phyloP scores from a whole-genome alignment of 148 eudicot genomes.

The Chenopodium suecicum region DNA sequence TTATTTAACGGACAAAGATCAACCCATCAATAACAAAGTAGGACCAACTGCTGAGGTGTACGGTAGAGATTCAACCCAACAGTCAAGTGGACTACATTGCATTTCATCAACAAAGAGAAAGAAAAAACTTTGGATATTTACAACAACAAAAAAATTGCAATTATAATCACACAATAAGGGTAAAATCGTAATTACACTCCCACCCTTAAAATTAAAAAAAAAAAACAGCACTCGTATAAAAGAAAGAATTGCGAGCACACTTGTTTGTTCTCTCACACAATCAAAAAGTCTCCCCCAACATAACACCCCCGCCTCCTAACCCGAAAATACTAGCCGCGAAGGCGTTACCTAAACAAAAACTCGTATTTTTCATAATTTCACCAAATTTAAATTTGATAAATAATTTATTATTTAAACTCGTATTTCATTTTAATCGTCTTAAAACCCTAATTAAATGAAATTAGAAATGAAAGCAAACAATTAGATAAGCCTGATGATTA shows the following conservation, averaged over 20 bases:
- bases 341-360: not conserved
- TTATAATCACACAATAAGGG: not conserved
- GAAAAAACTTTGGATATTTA: constrained; percentile 15
- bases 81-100: constrained; percentile 28
- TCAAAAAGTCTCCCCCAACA: constrained; percentile 24
- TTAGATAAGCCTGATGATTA: constrained; percentile 6
- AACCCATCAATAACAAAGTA: constrained; percentile 9
- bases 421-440: not conserved
- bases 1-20: not conserved
- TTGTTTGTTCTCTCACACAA: constrained; percentile 3
- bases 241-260: not conserved
- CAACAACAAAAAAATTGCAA: not conserved
- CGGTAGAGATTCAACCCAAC: constrained; percentile 18
- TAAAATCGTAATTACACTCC: not conserved
- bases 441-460: constrained; percentile 28
- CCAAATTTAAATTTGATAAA: too few relatives aligned
- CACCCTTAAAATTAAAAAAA: constrained; percentile 8
- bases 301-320: not conserved
- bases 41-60: constrained; percentile 22
- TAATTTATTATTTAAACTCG: too few relatives aligned
- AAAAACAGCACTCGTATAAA: not conserved
- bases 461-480: not conserved
- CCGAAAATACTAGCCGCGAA: constrained; percentile 23
- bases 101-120: not conserved
- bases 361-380: not conserved